Evolutionary conservation across 192 early-diverging fungal genomes (phyloP), one percentile per base, ranked within the genome.

Genomic region (Spizellomyces sp.): DNA sequence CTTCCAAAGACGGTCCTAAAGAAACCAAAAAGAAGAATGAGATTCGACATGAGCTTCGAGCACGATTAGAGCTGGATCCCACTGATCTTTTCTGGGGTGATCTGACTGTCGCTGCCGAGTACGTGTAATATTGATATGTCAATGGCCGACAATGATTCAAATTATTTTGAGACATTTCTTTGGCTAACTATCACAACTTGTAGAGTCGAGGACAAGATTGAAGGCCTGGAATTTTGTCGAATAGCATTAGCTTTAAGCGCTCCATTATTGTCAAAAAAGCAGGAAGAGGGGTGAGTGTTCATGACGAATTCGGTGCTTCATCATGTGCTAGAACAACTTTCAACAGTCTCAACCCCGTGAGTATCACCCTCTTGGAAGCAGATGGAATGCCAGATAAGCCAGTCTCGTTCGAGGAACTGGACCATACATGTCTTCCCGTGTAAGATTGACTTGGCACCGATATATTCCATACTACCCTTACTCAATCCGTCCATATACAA

Each of bases 301-400:
- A 0, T 36, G 3, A 36, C 27, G 27, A 36, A 36, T 36, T 3
- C 27, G 27, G 27, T 36, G 27, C 27, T 36, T 36, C 27, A 36
- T 36, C 14, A 54, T 54, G 17, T 54, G 12, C 12, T 54, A 54
- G 4, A 54, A 54, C 14, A n/a, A 12, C 50, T 54, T 4, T 54
- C 50, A 54, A 8, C 62, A 77, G 76, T 43, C 62, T 81, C 17
- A 81, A 81, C 48, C 79, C 79, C 10, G 22, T 81, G 42, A 63
- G 61, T 5, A 78, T 81, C 27, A 75, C 73, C 6, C 17, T 81
- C 8, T 27, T 66, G 4, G 27, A 21, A 7, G 67, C 69, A n/a
- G 69, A 73, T 9, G 56, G 62, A 45, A 75, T 81, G 73, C 79
- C 79, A 5, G 69, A 75, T 46, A 43, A 61, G 12, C 79, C 79